Conservation (phyloP, 148 eudicot genomes). For the Amaranthus palmeri region DNA sequence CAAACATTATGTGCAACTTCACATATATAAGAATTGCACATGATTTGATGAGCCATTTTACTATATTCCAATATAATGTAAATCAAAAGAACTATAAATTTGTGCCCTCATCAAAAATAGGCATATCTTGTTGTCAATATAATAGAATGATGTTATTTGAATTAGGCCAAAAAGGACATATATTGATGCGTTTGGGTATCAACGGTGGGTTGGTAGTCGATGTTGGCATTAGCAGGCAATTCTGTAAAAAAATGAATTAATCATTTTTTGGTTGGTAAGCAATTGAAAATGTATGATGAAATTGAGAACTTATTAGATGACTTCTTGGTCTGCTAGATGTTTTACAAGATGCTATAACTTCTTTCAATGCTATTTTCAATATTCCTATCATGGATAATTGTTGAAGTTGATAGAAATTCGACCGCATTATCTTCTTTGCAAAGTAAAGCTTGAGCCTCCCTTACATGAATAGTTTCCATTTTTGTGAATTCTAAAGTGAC, state of each 20-base stretch:
- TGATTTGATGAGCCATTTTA: no score
- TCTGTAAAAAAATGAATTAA: not conserved
- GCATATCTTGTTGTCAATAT: not conserved
- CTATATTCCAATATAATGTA: no score
- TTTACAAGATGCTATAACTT: not conserved
- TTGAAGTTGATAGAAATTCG: not conserved
- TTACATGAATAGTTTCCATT: not conserved
- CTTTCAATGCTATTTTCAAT: not conserved
- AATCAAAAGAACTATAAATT: no score
- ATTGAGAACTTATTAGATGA: not conserved
- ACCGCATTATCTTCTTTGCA: not conserved
- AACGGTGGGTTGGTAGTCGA: not conserved
- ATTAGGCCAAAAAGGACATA: not conserved
- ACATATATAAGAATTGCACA: no score
- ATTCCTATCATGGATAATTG: not conserved
- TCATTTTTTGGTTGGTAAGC: not conserved
- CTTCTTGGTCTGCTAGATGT: not conserved
- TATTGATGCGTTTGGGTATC: no score
- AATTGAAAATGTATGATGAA: not conserved
- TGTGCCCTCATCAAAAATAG: no score
- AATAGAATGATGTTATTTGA: not conserved
- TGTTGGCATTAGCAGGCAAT: not conserved
- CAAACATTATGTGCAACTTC: no score
- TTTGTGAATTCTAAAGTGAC: not conserved
- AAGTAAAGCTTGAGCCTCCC: not conserved